Evolutionary conservation across 176 grass and related monocot species (phyloP), one percentile per base, ranked within the genome.

Genomic region (Hordeum vulgare): DNA sequence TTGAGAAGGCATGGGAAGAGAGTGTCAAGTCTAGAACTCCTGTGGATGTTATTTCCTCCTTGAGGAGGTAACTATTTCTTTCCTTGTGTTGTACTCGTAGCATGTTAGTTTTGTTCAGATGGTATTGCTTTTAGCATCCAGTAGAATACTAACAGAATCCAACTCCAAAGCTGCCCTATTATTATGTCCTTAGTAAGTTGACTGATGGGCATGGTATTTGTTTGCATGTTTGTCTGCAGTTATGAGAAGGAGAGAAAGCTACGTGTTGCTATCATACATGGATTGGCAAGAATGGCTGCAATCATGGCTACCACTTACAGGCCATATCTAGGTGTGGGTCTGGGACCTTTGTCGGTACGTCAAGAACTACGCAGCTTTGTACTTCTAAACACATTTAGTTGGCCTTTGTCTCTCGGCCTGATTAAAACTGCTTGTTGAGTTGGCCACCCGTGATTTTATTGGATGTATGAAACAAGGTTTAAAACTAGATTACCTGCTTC

Each of bases 261-360:
- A 15, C 96, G 96, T 54, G 96, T 99, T 70, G 91, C 96, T 75
- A 21, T 99, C 83, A 94, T 99, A 90, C 92, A 99, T 83, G 96
- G 93, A 77, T 90, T 99, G 87, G 93, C 96, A 85, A 88, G 96
- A 85, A 99, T 99, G 96, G 96, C 96, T 78, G 96, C 96, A 74
- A 94, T 90, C 79, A 99, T 99, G 96, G 96, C 96, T 81, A 88
- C 93, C 27, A 99, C 96, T 84, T 99, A 99, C 28, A 89, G 93
- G 73, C 96, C 96, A 77, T 99, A 94, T 77, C 80, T 99, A 70
- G 96, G 96, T 53, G 91, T 93, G 28, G 96, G 96, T 23, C 77
- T 96, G 2, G 93, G 91, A 34, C 91, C 93, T 53, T 92, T 99
- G 47, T 99, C 96, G 71, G 96, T 98, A 94, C 5, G 91, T 77